These are phyloP conservation scores for Cladosporium cucumerinum DNA, from an alignment of 2,329 filamentous ascomycete genomes.

Conservation along the genomic window DNA sequence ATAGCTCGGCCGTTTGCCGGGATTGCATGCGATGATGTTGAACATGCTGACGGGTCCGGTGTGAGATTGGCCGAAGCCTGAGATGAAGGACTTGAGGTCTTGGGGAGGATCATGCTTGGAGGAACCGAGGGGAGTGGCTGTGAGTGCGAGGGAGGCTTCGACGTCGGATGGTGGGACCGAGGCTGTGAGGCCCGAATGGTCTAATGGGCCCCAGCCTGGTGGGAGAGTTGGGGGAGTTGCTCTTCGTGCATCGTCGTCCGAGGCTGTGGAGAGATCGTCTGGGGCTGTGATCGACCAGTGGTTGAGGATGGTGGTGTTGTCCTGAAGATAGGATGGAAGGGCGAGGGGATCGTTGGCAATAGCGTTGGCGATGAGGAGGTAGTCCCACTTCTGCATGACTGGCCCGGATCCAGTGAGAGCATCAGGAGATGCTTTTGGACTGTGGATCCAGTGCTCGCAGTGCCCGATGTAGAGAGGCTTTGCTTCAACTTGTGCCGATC, in stretches of 20 bases:
- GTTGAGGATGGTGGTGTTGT: not conserved
- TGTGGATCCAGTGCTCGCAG: constrained; percentile 26
- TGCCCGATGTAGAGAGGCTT: constrained; percentile 21
- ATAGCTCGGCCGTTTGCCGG: constrained; percentile 18
- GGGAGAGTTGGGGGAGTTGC: constrained; percentile 15
- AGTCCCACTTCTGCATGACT: constrained; percentile 21
- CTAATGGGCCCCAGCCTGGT: constrained; percentile 22
- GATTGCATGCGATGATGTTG: constrained; percentile 23
- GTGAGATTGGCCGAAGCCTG: constrained; percentile 18
- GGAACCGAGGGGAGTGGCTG: constrained; percentile 17
- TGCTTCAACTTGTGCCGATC: not conserved
- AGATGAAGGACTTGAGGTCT: constrained; percentile 21
- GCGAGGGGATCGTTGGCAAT: not conserved
- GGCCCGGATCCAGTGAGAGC: constrained; percentile 19
- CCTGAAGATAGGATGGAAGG: constrained; percentile 2
- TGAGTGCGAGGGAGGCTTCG: constrained; percentile 21
- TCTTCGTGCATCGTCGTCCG: constrained; percentile 1
- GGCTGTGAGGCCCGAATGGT: constrained; percentile 21
- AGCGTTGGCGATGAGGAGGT: constrained; percentile 18
- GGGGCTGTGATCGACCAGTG: constrained; percentile 24
- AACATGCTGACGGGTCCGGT: constrained; percentile 23
- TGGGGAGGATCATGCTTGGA: not conserved
- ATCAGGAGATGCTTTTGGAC: constrained; percentile 18
- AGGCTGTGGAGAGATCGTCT: constrained; percentile 10
- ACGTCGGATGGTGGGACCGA: constrained; percentile 20